Evolutionary conservation across 139 green algal genomes (phyloP).

Genomic region (Chlamydomonas incerta): DNA sequence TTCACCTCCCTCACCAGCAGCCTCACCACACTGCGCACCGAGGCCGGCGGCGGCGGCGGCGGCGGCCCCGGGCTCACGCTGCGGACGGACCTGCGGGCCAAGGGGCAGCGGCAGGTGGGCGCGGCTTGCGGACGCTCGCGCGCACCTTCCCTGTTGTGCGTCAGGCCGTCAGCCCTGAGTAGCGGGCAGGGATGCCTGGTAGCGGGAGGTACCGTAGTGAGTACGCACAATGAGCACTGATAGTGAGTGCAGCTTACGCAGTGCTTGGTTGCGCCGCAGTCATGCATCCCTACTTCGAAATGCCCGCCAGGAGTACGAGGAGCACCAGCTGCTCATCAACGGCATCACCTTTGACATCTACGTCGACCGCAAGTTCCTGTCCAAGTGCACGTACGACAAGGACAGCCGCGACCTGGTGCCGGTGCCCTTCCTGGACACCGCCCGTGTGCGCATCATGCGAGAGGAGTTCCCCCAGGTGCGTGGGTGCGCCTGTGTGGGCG

Average conservation of each 20-base stretch:
- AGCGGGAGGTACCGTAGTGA: too few relatives aligned
- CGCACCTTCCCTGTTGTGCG: not conserved
- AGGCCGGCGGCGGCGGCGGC: not conserved
- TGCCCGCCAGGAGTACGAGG: slow-evolving; percentile 3
- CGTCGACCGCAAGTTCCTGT: not conserved
- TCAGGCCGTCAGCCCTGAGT: not conserved
- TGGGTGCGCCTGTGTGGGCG: too few relatives aligned
- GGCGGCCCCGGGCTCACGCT: not conserved
- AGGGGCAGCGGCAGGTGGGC: not conserved
- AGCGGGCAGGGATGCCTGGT: too few relatives aligned
- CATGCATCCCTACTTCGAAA: too few relatives aligned
- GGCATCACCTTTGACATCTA: slow-evolving; percentile 14
- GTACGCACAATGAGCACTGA: too few relatives aligned
- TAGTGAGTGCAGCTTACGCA: too few relatives aligned
- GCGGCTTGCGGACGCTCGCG: too few relatives aligned
- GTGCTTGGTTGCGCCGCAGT: too few relatives aligned
- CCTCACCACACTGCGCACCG: slow-evolving; percentile 45
- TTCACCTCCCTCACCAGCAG: slow-evolving; percentile 50
- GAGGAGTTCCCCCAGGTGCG: too few relatives aligned
- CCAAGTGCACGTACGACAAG: slow-evolving; percentile 10
- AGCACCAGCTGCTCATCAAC: not conserved
- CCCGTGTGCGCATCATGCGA: too few relatives aligned
- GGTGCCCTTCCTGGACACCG: not conserved
- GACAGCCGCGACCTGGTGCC: not conserved
- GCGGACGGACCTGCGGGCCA: slow-evolving; percentile 22